Evolutionary conservation across 208 protist genomes (phyloP).

Genomic region (Acanthamoeba lenticulata): DNA sequence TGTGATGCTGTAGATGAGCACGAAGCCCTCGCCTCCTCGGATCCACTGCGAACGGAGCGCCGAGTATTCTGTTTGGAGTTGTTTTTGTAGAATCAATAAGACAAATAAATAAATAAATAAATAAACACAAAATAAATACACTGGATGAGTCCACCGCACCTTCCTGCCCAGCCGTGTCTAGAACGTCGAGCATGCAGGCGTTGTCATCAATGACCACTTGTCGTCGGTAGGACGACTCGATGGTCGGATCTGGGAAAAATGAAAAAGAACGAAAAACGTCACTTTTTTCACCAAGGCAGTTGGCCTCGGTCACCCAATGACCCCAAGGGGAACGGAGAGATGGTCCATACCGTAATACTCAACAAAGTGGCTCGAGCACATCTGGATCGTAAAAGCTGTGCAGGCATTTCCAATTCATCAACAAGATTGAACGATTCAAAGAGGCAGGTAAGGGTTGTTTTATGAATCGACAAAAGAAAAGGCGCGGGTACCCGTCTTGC

Average conservation of each 20-base stretch:
- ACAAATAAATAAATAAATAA: background rate
- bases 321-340: background rate
- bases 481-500: background rate
- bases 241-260: background rate
- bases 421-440: background rate
- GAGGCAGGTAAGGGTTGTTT: no score
- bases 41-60: slow-evolving; percentile 81
- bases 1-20: slow-evolving; percentile 76
- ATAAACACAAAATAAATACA: background rate
- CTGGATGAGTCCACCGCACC: slow-evolving; percentile 25
- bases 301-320: background rate
- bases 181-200: slow-evolving; percentile 74
- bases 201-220: slow-evolving; percentile 32
- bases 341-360: background rate
- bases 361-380: slow-evolving; percentile 11
- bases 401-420: background rate
- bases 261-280: no score
- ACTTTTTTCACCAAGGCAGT: background rate
- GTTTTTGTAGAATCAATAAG: background rate
- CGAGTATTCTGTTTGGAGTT: slow-evolving; percentile 71
- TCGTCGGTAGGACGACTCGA: slow-evolving; percentile 11
- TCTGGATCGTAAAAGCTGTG: slow-evolving; percentile 27
- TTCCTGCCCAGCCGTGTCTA: slow-evolving; percentile 78
- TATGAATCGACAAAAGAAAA: background rate
- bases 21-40: slow-evolving; percentile 79